Base-by-base conservation (phyloP, 129 eudicot species). In the Artemisia annua region DNA sequence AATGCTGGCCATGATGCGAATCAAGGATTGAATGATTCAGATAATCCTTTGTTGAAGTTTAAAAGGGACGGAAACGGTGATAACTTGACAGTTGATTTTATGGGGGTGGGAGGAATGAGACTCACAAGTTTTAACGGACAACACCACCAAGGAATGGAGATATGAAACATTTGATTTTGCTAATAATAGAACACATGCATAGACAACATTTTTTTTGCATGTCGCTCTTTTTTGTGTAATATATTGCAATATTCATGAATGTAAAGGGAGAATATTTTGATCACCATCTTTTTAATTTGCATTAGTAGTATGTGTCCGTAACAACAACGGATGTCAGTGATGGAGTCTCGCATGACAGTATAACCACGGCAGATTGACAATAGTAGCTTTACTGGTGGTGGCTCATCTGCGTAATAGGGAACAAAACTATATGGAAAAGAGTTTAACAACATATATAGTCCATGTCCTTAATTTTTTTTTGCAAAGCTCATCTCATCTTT, bases 91-190 rank as follows among this genome's bases (percentile, higher is more conserved):
- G 84, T 80, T 51, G 84, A 80, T 67, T 80, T 80, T 67, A 5
- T 80, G 84, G 83, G 84, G 11, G 80, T 80, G 59, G 84, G 84
- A 74, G 80, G 84, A 67, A 80, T 80, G 76, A 80, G 84, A 61
- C 66, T 75, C 46, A 61, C 61, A 50, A 62, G 50, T 69, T 80
- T 39, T n/a, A 74, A 28, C 28, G 75, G 69, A 30, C 83, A 80
- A 58, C 83, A 80, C 17, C 79, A 80, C 48, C 79, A 80, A 74
- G 80, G 72, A 48, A 80, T 80, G 84, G 84, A 80, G 19, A 80
- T 74, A 61, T 80, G 57, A 80, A 60, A 69, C 70, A 43, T 78
- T 19, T 69, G 66, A 58, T 67, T 56, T 67, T 79, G 58, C 43
- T 66, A 69, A 79, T 79, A 79, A 78, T 46, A 63, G 53, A 62